These are phyloP conservation scores for Ceratocystis cubensis DNA, from an alignment of 2,329 filamentous ascomycete species.

Conservation along the genomic window DNA sequence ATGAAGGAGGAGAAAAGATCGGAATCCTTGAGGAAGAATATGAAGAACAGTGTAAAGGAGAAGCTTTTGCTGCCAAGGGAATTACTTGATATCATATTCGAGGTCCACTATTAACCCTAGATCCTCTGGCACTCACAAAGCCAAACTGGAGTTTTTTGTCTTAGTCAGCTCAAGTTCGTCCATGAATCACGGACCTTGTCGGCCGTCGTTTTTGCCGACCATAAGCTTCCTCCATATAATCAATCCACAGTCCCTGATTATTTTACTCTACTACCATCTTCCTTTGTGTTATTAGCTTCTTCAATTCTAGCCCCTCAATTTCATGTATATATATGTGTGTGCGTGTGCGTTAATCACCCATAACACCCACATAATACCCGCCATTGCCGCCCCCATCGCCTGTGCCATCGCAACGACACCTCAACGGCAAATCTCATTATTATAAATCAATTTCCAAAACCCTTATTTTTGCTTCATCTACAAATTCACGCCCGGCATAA, in stretches of 20 bases:
- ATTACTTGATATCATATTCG: not conserved
- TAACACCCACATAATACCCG: not conserved
- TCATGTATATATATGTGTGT: too few relatives aligned
- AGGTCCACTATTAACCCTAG: slow-evolving; percentile 4
- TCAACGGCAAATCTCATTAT: too few relatives aligned
- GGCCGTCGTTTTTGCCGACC: not conserved
- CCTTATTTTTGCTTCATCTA: too few relatives aligned
- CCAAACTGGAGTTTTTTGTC: not conserved
- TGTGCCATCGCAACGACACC: not conserved
- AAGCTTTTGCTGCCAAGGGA: not conserved
- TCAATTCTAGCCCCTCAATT: not conserved
- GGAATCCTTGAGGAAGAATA: too few relatives aligned
- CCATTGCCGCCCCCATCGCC: not conserved
- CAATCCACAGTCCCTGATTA: not conserved
- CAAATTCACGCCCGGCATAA: too few relatives aligned
- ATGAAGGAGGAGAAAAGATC: too few relatives aligned
- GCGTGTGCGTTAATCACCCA: not conserved
- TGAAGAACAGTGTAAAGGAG: too few relatives aligned
- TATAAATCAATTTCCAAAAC: too few relatives aligned
- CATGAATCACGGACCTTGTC: not conserved
- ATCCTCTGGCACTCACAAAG: not conserved
- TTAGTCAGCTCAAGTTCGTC: not conserved
- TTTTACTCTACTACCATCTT: not conserved
- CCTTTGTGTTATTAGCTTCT: not conserved
- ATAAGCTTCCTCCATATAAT: not conserved